phyloP scores from a whole-genome alignment of 1,139 yeast genomes.

The Trichomonascaceae sp. region DNA sequence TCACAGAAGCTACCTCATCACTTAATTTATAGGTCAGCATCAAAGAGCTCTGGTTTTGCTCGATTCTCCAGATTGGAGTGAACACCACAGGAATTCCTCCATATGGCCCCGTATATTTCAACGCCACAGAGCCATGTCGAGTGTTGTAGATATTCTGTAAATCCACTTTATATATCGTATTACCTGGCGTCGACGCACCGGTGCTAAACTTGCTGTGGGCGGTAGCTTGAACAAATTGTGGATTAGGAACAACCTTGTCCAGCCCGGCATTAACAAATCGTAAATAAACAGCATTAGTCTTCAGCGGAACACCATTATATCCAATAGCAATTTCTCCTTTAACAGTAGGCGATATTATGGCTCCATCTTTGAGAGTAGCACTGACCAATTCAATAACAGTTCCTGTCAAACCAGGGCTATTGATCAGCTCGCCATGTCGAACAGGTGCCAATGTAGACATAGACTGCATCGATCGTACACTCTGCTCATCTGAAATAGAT shows the following conservation, averaged over 20 bases:
- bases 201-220: conserved; percentile 7
- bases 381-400: conserved; percentile 78
- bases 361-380: conserved; percentile 65
- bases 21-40: conserved; percentile 64
- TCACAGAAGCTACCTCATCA: conserved; percentile 38
- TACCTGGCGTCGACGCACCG: conserved; percentile 8
- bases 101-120: conserved; percentile 56
- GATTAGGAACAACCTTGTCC: conserved; percentile 22
- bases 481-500: conserved; percentile 8
- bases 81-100: conserved; percentile 54
- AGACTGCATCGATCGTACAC: conserved; percentile 21
- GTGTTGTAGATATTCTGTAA: conserved; percentile 9
- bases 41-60: conserved; percentile 75
- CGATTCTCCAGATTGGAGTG: conserved; percentile 85
- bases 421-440: conserved; percentile 49
- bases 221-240: conserved; percentile 16
- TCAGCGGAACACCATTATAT: conserved; percentile 37
- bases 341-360: conserved; percentile 49
- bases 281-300: conserved; percentile 11
- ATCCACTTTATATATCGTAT: conserved; percentile 11
- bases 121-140: conserved; percentile 44
- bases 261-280: conserved; percentile 11
- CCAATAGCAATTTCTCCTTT: conserved; percentile 79
- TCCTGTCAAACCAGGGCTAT: conserved; percentile 59
- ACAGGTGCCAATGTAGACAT: conserved; percentile 24